These are phyloP conservation scores for Ambrosiella cleistominuta DNA, from an alignment of 2,329 filamentous ascomycete species.

Conservation along the genomic window DNA sequence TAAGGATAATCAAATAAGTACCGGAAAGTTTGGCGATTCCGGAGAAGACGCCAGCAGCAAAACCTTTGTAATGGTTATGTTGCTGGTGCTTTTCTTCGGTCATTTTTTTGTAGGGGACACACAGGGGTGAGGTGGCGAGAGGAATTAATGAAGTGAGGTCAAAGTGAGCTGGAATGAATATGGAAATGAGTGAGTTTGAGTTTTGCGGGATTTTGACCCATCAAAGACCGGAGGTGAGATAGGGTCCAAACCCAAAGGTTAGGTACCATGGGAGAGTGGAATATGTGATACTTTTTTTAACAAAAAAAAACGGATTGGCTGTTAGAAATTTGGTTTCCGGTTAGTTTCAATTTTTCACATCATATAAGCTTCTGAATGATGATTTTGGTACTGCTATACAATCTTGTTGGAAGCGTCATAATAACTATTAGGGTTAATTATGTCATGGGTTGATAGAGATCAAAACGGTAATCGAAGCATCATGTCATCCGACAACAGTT, in stretches of 20 bases:
- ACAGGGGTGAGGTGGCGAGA: background rate
- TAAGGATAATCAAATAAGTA: slow-evolving; percentile 23
- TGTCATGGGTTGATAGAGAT: too few relatives aligned
- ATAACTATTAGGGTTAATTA: too few relatives aligned
- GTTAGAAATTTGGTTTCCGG: too few relatives aligned
- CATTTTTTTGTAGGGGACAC: background rate
- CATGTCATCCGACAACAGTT: too few relatives aligned
- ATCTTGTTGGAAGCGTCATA: too few relatives aligned
- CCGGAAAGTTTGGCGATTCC: slow-evolving; percentile 79
- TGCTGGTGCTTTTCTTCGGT: slow-evolving; percentile 3
- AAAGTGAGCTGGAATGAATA: background rate
- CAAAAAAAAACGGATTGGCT: too few relatives aligned
- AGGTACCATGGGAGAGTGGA: background rate
- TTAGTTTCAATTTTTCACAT: too few relatives aligned
- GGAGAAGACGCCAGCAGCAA: slow-evolving; percentile 89
- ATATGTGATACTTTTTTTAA: background rate
- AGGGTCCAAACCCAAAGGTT: background rate
- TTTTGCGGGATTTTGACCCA: background rate
- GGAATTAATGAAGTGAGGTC: background rate
- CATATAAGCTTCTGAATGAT: too few relatives aligned
- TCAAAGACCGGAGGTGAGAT: background rate
- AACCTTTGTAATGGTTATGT: slow-evolving; percentile 68
- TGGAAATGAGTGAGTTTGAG: background rate
- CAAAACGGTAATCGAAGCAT: too few relatives aligned
- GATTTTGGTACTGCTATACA: too few relatives aligned